Base-by-base conservation (phyloP, 2,329 filamentous ascomycete genomes). In the Thermothelomyces thermophilus region DNA sequence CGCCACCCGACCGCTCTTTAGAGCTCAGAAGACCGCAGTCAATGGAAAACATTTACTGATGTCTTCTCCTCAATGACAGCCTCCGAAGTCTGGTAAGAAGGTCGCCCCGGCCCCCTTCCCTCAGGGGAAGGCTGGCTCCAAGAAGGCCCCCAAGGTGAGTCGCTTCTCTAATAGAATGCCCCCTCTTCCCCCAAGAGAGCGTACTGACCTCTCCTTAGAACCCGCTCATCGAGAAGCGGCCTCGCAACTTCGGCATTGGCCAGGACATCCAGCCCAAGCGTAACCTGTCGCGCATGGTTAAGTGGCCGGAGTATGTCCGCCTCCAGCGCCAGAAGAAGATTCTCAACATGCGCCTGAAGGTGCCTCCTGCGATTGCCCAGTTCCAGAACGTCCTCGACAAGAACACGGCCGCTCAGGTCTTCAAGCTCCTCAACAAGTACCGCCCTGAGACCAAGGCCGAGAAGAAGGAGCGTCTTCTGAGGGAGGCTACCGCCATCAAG, bases 371-470 rank as follows among this genome's bases (percentile, higher is more conserved):
- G 65, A 90, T 98, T 66, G 84, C 91, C 64, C 93, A 98, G 81
- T 98, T 97, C 86, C 85, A 90, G 79, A 87, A 91, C 74, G 90
- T 94, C 65, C 87, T 97, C 66, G 88, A 95, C 83, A 87, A 87
- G 76, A 94, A 95, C 83, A 87, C 91, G 62, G 94, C 94, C 64
- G 87, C 90, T 66, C 91, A 97, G 80, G 81, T 88, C 61, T 93
- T 98, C 83, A 97, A 97, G 84, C 86, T 98, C 70, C 87, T 98
- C 70, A 95, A 95, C 87, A 98, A 98, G 83, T 98, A 98, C 86
- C 90, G 91, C 67, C 93, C 93, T 63, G 93, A 98, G 83, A 94
- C 88, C 74, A 97, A 96, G 85, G 78, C 80, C 66, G 91, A 97
- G 86, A 98, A 98, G 89, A 98, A 97, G 85, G 94, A 98, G 81